Evolutionary conservation across 2,329 filamentous ascomycete species (phyloP), one percentile per base, ranked within the genome.

Genomic region (Raffaelea ambrosiae): DNA sequence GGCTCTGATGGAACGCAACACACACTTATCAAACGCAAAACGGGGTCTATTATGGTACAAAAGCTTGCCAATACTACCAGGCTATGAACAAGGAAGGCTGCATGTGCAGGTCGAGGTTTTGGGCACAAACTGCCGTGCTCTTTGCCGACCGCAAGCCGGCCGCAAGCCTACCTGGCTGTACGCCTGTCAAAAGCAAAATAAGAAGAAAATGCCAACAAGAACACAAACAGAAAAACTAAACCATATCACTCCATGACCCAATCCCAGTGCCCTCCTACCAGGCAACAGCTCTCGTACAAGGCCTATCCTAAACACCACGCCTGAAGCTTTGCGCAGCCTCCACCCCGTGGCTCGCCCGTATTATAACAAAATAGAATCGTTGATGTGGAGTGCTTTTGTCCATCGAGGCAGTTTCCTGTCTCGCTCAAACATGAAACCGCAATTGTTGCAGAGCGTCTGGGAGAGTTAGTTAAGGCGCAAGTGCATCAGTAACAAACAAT

Each of bases 401-500:
- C 84, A 89, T 23, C 81, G 79, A 9, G 91, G 90, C 1, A 95
- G 74, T 54, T 83, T 83, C 66, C 87, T 84, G 65, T 94, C 87
- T 47, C 88, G 83, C 66, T 96, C 91, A 63, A 86, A 96, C 19
- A 91, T 69, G 57, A 90, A 83, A 48, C 89, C 91, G 63, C 91
- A 97, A 63, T 95, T 96, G 66, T 90, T 86, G 70, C 91, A 97
- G 4, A 97, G 79, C 26, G 87, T 85, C 86, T 90, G 55, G 26
- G 36, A 20, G 3, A 59, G 48, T 44, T 47, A 31, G 33, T 10
- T 29, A 40, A 16, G 41, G 20, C 46, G 41, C 49, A 35, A 43
- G n/a, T n/a, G n/a, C n/a, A n/a, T n/a, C n/a, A n/a, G n/a, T n/a
- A n/a, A n/a, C n/a, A 3, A 36, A 38, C 44, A 13, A 44, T 18